Evolutionary conservation across 192 early-diverging fungal genomes (phyloP).

Genomic region (Haplosporangium gracile): DNA sequence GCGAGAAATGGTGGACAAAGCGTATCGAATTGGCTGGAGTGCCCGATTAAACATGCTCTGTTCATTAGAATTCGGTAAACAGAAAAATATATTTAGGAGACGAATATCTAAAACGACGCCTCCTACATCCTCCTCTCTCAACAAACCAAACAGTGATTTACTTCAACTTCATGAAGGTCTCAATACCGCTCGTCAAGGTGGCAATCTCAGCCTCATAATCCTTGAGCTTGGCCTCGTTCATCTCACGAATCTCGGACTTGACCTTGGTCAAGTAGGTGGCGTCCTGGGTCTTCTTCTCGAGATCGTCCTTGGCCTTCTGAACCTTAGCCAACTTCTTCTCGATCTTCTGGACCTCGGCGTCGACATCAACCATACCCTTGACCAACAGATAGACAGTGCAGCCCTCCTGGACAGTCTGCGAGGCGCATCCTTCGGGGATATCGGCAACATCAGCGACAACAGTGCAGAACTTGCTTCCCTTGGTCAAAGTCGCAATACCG

Average conservation of each 20-base stretch:
- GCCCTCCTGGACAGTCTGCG: constrained; percentile 77
- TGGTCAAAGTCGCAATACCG: constrained; percentile 79
- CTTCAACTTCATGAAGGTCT: constrained; percentile 79
- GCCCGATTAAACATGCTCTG: no score
- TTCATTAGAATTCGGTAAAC: no score
- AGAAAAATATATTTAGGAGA: no score
- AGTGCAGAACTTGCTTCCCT: constrained; percentile 78
- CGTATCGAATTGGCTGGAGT: background rate
- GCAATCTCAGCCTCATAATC: constrained; percentile 83
- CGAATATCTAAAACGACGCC: no score
- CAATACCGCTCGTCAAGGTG: constrained; percentile 71
- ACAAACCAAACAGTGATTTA: background rate
- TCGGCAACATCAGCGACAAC: constrained; percentile 66
- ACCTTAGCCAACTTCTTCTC: constrained; percentile 81
- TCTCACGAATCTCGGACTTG: constrained; percentile 77
- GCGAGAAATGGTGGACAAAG: no score
- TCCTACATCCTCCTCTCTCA: background rate
- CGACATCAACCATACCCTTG: constrained; percentile 80
- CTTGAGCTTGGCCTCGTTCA: constrained; percentile 78
- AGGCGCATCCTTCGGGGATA: constrained; percentile 86
- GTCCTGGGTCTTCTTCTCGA: constrained; percentile 73
- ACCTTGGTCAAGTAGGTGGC: constrained; percentile 81
- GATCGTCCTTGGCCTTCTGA: constrained; percentile 67
- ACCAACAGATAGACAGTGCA: constrained; percentile 83
- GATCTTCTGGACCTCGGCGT: constrained; percentile 85